Percentiles rank a stretch among this genome's conserved stretches.
phyloP scores from a whole-genome alignment of 1,139 yeast genomes.

The Insectozyma bohioensis region DNA sequence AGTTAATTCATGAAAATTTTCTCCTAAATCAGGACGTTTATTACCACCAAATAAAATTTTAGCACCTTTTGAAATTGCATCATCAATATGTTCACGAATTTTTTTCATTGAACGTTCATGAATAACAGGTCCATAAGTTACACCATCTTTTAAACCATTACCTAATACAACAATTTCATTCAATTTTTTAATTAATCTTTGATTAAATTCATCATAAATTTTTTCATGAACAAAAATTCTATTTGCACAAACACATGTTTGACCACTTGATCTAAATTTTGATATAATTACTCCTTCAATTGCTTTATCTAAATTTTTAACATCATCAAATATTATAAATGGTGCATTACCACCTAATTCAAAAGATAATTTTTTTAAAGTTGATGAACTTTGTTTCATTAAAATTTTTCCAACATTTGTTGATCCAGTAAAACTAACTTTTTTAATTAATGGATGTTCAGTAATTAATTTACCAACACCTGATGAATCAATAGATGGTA shows the following conservation, averaged over 20 bases:
- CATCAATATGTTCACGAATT: conserved; percentile 69
- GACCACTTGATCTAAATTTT: conserved; percentile 75
- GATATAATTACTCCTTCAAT: conserved; percentile 68
- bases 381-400: conserved; percentile 73
- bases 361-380: conserved; percentile 79
- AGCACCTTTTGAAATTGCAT: conserved; percentile 77
- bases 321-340: conserved; percentile 82
- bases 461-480: conserved; percentile 69
- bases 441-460: conserved; percentile 64
- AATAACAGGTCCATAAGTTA: conserved; percentile 84
- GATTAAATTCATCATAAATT: conserved; percentile 59
- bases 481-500: conserved; percentile 57
- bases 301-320: conserved; percentile 67
- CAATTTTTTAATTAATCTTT: conserved; percentile 49
- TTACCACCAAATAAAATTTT: conserved; percentile 65
- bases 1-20: conserved; percentile 75
- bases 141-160: conserved; percentile 62
- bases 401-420: conserved; percentile 79
- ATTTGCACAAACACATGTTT: conserved; percentile 87
- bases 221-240: conserved; percentile 74
- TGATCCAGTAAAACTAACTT: conserved; percentile 89
- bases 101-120: conserved; percentile 64
- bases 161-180: conserved; percentile 58
- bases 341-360: conserved; percentile 97
- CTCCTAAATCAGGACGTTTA: conserved; percentile 63